Base-by-base conservation (phyloP, 495 filamentous ascomycete species). In the Penicillium verhagenii region DNA sequence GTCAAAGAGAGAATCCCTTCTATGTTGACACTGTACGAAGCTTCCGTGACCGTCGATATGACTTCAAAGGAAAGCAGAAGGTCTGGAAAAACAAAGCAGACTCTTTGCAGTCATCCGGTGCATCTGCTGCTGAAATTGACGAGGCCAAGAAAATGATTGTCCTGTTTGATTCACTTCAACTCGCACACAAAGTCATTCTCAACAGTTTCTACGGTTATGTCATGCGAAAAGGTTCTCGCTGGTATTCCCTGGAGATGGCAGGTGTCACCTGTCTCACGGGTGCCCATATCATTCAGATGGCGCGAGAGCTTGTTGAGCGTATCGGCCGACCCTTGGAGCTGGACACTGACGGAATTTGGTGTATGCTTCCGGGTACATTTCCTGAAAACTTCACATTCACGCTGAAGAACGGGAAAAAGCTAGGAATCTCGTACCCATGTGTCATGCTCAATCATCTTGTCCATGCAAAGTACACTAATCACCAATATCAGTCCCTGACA, bases 321-420 rank as follows among this genome's bases (percentile, higher is more conserved):
- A 88, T 99, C 18, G 94, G 94, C 18, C 85, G 94, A 37, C 94
- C 94, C 0, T 77, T 99, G 43, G 94, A 99, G 72, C 82, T 99
- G n/a, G 94, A 99, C 72, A 99, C 94, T 3, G 94, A 99, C 65
- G 94, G 94, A 84, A 99, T 99, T 65, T 99, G 94, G 94, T 99
- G 94, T 79, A 99, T 99, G 84, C 80, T 99, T 61, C 94, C 94
- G 0, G 94, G 91, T 3, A 92, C 90, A 0, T 99, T 99, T 64
- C 94, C 94, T 0, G 94, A 99, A 63, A 96, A 99, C 69, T 96
- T 97, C 68, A 82, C 86, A 7, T 99, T 99, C 78, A 92, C 85
- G 47, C 70, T 97, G 48, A 92, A 92, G 66, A 94, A 92, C 62
- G 95, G 94, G 52, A 97, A 96, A 79, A 97, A 97, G 64, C 65